These are phyloP conservation scores for Boletus bicolor DNA, from an alignment of 768 basidiomycete genomes.

Conservation along the genomic window DNA sequence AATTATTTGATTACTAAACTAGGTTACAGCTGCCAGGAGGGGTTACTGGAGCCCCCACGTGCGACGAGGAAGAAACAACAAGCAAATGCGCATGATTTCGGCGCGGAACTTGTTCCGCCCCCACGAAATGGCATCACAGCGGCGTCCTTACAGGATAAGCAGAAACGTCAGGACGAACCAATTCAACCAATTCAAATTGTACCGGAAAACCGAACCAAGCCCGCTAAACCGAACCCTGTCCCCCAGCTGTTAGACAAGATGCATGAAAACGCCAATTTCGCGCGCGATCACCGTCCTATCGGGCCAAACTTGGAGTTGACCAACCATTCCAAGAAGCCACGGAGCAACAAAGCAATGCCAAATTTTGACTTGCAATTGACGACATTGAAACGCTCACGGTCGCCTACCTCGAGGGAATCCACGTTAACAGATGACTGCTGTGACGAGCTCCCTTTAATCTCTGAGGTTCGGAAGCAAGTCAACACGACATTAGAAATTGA, in stretches of 20 bases:
- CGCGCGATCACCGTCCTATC: constrained; percentile 35
- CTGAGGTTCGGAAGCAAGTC: constrained; percentile 33
- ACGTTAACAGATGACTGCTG: constrained; percentile 31
- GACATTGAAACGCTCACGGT: constrained; percentile 23
- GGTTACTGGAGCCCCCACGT: constrained; percentile 51
- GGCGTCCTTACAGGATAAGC: constrained; percentile 4
- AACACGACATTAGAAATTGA: constrained; percentile 31
- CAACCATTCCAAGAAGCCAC: constrained; percentile 1
- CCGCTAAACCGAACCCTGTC: constrained; percentile 21
- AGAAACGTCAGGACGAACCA: background rate
- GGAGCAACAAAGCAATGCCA: constrained; percentile 28
- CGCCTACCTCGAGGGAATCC: constrained; percentile 9
- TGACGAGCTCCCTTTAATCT: constrained; percentile 34
- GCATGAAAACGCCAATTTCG: constrained; percentile 43
- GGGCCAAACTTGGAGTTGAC: constrained; percentile 46
- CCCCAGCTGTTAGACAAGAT: constrained; percentile 42
- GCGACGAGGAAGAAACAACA: constrained; percentile 30
- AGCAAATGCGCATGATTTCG: constrained; percentile 21
- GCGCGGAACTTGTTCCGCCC: background rate
- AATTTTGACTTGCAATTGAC: constrained; percentile 53
- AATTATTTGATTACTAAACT: constrained; percentile 7
- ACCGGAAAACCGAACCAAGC: constrained; percentile 25
- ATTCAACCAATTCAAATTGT: background rate
- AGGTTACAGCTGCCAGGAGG: constrained; percentile 66
- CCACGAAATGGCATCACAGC: background rate